Base-by-base conservation (phyloP, 441 rosid genomes). In the Macaranga tanarius region DNA sequence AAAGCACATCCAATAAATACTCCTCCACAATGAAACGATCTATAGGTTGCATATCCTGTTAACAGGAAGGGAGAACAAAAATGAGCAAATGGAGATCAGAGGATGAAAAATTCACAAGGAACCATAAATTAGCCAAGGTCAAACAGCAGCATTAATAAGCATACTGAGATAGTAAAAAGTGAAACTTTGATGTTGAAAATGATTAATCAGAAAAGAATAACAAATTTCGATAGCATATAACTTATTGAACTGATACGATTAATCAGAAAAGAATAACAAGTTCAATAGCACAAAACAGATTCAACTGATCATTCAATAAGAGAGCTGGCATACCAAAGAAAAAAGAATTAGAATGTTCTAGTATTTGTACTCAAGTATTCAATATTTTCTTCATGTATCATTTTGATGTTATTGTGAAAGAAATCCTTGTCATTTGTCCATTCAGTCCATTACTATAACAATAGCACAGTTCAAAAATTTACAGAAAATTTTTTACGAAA, bases 21-120 rank as follows among this genome's bases (percentile, higher is more conserved):
- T 96, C 99, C 86, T 96, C 98, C 84, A 96, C 90, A 23, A 96
- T 82, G 83, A 92, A 96, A 48, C 95, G 96, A 80, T 96, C 99
- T 28, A 96, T 88, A 72, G 98, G 96, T 75, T 90, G 97, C 76
- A 93, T 76, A 78, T 96, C 99, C 98, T 90, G 98, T 64, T 70
- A 81, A 62, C 54, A 75, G 56, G 75, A 81, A 62, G 56, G 31
- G 68, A 38, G 22, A 73, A 54, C 17, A 25, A 67, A 40, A 48
- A 34, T 56, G 16, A 15, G 17, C 19, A 72, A 75, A 82, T 63
- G 66, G 51, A 75, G 20, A 5, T 68, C 44, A 52, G 31, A 72
- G 62, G 42, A 59, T 34, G 38, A 64, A 65, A 10, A 34, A 56
- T 52, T 71, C 13, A 31, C 0, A 58, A 2, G 38, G 28, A 34